Percentiles rank a stretch among this genome's conserved stretches.
Conservation (phyloP, 2,329 filamentous ascomycete species). For the Ustilaginoidea virens region DNA sequence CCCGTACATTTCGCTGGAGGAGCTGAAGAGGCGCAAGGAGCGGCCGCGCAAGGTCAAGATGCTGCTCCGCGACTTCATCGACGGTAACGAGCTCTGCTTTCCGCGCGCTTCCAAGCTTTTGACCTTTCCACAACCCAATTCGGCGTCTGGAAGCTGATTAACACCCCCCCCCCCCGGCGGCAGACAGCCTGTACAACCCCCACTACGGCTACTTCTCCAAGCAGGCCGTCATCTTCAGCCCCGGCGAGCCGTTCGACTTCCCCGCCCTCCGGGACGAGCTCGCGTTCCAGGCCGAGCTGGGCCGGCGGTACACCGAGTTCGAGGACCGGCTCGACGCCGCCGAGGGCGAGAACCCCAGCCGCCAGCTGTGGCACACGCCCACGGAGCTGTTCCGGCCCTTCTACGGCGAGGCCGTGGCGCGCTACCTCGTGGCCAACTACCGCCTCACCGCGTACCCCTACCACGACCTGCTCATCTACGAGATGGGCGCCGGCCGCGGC, state of each 20-base stretch:
- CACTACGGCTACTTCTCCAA: slow-evolving; percentile 94
- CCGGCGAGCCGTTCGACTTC: slow-evolving; percentile 86
- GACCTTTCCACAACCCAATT: no score
- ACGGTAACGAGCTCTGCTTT: no score
- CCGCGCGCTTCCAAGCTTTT: no score
- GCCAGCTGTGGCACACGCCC: slow-evolving; percentile 96
- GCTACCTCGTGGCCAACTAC: slow-evolving; percentile 92
- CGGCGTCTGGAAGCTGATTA: no score
- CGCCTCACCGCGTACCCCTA: slow-evolving; percentile 88
- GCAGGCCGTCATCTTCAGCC: slow-evolving; percentile 89
- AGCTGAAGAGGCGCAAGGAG: slow-evolving; percentile 56
- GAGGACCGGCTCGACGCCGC: slow-evolving; percentile 72
- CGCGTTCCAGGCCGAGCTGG: slow-evolving; percentile 64
- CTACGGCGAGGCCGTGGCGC: slow-evolving; percentile 94
- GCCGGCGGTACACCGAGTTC: slow-evolving; percentile 72
- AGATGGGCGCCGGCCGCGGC: slow-evolving; percentile 94
- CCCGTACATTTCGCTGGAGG: slow-evolving; percentile 71
- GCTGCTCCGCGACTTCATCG: slow-evolving; percentile 93
- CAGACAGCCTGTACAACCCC: slow-evolving; percentile 88
- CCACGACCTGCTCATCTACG: slow-evolving; percentile 93
- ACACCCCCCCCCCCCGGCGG: no score
- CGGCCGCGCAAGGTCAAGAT: slow-evolving; percentile 85
- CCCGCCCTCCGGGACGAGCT: slow-evolving; percentile 65
- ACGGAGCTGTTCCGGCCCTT: slow-evolving; percentile 94
- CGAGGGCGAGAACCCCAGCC: slow-evolving; percentile 48